Conservation (phyloP, 2,329 filamentous ascomycete species). For the Cytospora schulzeri region DNA sequence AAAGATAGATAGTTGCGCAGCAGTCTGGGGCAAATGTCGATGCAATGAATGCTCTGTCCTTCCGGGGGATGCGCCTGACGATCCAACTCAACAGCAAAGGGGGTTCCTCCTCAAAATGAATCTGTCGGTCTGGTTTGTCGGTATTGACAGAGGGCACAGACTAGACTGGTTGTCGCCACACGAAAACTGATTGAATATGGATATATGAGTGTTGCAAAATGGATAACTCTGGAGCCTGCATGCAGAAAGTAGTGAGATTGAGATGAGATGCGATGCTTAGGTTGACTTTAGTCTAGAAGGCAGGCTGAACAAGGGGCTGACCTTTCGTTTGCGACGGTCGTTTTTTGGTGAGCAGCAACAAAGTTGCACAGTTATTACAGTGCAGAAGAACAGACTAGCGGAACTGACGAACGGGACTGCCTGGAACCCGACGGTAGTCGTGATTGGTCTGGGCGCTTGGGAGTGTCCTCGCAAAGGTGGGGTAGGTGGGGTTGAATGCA, state of each 20-base stretch:
- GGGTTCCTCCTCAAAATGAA: neutral
- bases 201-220: neutral
- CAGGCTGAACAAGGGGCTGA: neutral
- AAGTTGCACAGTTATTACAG: too few relatives aligned
- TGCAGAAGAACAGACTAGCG: neutral
- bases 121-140: neutral
- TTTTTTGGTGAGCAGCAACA: neutral
- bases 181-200: neutral
- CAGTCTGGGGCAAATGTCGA: neutral
- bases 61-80: neutral
- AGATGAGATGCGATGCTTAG: neutral
- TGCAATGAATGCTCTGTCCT: neutral
- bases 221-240: neutral
- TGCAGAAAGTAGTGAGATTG: neutral
- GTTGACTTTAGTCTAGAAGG: neutral
- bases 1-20: too few relatives aligned
- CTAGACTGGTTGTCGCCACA: neutral
- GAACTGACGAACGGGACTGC: neutral
- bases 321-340: neutral
- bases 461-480: neutral
- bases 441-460: neutral
- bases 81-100: neutral
- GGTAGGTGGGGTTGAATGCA: neutral
- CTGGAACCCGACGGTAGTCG: neutral
- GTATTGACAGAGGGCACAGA: neutral